phyloP scores from a whole-genome alignment of 495 filamentous ascomycete species.

The Podospora conica region DNA sequence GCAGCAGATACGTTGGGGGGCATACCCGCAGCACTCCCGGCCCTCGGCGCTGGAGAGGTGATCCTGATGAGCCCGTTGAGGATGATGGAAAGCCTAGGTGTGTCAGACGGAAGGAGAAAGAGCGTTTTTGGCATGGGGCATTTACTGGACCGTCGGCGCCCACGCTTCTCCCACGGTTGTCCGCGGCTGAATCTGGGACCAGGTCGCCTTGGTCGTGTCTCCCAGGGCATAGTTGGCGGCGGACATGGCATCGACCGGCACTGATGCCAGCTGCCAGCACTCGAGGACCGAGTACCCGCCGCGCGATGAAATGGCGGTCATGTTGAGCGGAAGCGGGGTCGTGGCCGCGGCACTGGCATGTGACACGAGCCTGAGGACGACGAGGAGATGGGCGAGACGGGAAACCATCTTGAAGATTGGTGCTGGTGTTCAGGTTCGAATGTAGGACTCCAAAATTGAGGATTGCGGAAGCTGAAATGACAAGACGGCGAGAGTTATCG shows the following conservation, averaged over 20 bases:
- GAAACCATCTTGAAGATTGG: neutral
- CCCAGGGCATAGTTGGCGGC: slow-evolving; percentile 25
- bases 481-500: neutral
- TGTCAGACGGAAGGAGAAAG: neutral
- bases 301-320: slow-evolving; percentile 24
- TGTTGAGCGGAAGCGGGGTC: slow-evolving; percentile 15
- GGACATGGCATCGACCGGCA: slow-evolving; percentile 22
- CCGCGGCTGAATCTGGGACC: slow-evolving; percentile 24
- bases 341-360: neutral
- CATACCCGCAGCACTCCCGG: neutral
- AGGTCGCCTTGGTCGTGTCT: slow-evolving; percentile 19
- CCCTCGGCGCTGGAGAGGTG: slow-evolving; percentile 20
- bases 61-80: slow-evolving; percentile 27
- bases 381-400: neutral
- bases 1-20: slow-evolving; percentile 3
- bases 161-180: slow-evolving; percentile 25
- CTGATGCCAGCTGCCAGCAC: slow-evolving; percentile 23
- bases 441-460: neutral
- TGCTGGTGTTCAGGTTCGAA: neutral
- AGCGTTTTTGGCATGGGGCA: neutral
- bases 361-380: neutral
- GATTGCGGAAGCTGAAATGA: neutral
- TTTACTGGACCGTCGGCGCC: slow-evolving; percentile 26
- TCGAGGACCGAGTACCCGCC: slow-evolving; percentile 26
- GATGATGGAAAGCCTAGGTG: slow-evolving; percentile 18